Evolutionary conservation across 139 green algal species (phyloP).

Genomic region (Closterium sp.): DNA sequence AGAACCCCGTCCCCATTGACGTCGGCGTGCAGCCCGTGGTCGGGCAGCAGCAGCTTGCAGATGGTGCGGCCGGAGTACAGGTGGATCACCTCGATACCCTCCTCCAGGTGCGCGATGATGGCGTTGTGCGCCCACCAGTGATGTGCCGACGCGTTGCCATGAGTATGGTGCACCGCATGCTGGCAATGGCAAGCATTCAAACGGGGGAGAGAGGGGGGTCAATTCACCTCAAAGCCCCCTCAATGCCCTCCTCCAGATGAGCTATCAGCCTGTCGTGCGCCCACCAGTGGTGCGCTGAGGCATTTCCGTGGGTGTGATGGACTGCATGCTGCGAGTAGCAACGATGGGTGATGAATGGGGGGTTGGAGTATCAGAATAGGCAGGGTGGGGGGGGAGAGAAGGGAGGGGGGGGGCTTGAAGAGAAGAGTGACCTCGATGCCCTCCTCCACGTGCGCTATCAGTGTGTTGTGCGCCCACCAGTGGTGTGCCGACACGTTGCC

Average conservation of each 20-base stretch:
- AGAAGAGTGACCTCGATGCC: conserved; percentile 89
- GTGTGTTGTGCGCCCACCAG: conserved; percentile 71
- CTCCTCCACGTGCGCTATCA: conserved; percentile 87
- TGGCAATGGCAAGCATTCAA: too few species aligned
- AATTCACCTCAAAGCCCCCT: too few species aligned
- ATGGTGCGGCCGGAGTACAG: conserved; percentile 73
- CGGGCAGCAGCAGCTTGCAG: conserved; percentile 73
- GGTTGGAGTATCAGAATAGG: too few species aligned
- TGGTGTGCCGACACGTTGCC: conserved; percentile 18
- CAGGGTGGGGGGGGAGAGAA: too few species aligned
- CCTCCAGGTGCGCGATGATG: conserved; percentile 84
- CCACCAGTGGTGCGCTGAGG: not conserved
- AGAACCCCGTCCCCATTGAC: conserved; percentile 93
- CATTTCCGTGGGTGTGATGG: not conserved
- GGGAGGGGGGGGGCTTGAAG: too few species aligned
- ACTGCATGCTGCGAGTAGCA: not conserved
- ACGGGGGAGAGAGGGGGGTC: too few species aligned
- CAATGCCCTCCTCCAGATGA: not conserved
- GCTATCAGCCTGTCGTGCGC: not conserved
- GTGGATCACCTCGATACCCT: conserved; percentile 90
- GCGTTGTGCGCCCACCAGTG: conserved; percentile 71
- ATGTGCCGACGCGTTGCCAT: conserved; percentile 20
- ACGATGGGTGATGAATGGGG: too few species aligned
- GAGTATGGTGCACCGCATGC: conserved; percentile 1
- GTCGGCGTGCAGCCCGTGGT: conserved; percentile 81